Evolutionary conservation across 1,139 yeast species (phyloP), one percentile per base, ranked within the genome.

Genomic region (Saccharomyces hybrid): DNA sequence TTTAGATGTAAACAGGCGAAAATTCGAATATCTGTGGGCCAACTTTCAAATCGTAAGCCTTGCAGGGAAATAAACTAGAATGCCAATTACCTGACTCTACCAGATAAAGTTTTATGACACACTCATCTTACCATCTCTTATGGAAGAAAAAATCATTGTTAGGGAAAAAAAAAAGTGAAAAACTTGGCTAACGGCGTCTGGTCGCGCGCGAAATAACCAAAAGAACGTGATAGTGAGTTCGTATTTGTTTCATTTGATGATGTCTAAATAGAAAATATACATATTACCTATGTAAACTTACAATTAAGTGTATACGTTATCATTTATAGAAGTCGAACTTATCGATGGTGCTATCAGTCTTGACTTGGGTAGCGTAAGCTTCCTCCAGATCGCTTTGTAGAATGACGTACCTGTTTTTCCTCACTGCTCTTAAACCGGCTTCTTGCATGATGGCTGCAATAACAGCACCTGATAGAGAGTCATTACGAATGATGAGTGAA

Each of bases 371-470:
- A 57, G 95, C 87, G 74, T 95, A 95, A 7, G 99, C 99, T 75
- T 95, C 99, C 70, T 95, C 99, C 70, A 95, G 78, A 75, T 95
- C 99, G 67, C 86, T 83, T 75, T 93, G 98, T 68, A 95, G 78
- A 63, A 95, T 93, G 75, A 95, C 95, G 73, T 93, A 93, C 74
- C 99, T 84, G 73, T 93, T 93, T 78, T 93, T 93, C 75, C 99
- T 86, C 51, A 95, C 98, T 0, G 99, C 99, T 65, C 98, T 83
- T 64, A 95, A 80, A 61, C 99, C 99, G 30, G 99, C 99, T 75
- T 95, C 99, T 79, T 95, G 99, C 99, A 95, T 93, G 64, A 95
- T 93, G 28, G 99, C 99, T 32, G 99, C 98, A 70, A 95, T 95
- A 57, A 91, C 83, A 6, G 99, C 99, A 66, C 99, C 99, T 47